phyloP scores from a whole-genome alignment of 2,329 filamentous ascomycete species.

The Samsoniella hepiali region DNA sequence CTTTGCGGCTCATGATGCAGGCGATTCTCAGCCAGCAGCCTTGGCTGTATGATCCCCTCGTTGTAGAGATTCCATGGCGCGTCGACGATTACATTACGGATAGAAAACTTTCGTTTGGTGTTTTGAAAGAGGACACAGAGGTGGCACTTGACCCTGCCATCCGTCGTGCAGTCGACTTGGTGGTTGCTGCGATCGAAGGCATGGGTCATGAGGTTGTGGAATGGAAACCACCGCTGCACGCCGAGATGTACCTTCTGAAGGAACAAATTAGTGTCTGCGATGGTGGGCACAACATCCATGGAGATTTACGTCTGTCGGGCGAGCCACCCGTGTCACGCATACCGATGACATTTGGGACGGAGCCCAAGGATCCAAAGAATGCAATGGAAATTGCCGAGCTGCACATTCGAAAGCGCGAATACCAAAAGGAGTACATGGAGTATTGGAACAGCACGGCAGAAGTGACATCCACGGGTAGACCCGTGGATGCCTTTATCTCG shows the following conservation, averaged over 20 bases:
- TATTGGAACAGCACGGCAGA: conserved; percentile 12
- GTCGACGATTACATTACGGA: background rate
- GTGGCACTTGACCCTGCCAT: background rate
- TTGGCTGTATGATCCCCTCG: background rate
- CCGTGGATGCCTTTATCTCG: conserved; percentile 36
- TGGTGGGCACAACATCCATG: conserved; percentile 1
- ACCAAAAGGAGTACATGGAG: conserved; percentile 13
- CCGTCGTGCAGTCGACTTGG: background rate
- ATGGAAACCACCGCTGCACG: background rate
- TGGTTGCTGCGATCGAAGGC: background rate
- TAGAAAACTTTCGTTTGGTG: background rate
- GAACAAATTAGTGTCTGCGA: background rate
- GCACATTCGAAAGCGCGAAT: conserved; percentile 6
- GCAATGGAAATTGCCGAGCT: conserved; percentile 5
- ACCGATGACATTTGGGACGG: background rate
- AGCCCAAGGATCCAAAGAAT: background rate
- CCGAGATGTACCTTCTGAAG: background rate
- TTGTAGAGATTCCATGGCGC: background rate
- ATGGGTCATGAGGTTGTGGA: background rate
- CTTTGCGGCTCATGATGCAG: background rate
- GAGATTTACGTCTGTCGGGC: background rate
- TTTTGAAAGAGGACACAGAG: background rate
- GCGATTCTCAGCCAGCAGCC: background rate
- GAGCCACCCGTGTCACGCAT: background rate
- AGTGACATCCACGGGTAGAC: background rate